Base-by-base conservation (phyloP, 768 basidiomycete species). In the Candolleomyces efflorescens region DNA sequence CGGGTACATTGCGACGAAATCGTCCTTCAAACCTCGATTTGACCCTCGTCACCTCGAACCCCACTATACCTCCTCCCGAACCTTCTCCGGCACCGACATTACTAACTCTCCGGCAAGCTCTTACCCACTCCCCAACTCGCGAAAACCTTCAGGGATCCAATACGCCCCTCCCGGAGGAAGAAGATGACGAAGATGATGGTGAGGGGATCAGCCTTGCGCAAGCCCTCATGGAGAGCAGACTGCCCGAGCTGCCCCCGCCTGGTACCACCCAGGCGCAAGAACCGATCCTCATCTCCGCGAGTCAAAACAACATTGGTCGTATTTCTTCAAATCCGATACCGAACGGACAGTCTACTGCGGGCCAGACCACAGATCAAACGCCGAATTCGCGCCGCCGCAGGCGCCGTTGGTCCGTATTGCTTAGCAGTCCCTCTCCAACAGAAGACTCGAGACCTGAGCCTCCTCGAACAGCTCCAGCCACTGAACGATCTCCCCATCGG, bases 21-120 rank as follows among this genome's bases (percentile, higher is more conserved):
- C 79, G 90, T 44, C 89, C 89, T 5, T 78, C 87, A 23, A 87
- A 89, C 60, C 73, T 90, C 37, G 88, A 90, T 69, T 75, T 90
- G 24, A 76, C 76, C 26, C 64, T 80, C 48, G 69, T 80, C 2
- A 66, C 72, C 48, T 62, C 74, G 12, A 68, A 66, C 63, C 61
- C 71, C 60, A 59, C 56, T 59, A 49, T 74, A 68, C 74, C 70
- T 59, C 70, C 76, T 39, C 62, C 79, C 7, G 74, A 80, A 63
- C 83, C 84, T 37, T 89, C 84, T 6, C 86, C 83, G 5, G 77
- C 80, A 6, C 84, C 83, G 3, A 86, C 85, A 3, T 73, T 90
- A 32, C 66, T 86, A 58, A 88, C 82, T 2, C 72, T 91, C 41
- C 77, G 82, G n/a, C 83, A 89, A 70, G 81, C 87, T 1, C 74